Conservation (phyloP, 768 basidiomycete species). For the Psilocybe azurescens region DNA sequence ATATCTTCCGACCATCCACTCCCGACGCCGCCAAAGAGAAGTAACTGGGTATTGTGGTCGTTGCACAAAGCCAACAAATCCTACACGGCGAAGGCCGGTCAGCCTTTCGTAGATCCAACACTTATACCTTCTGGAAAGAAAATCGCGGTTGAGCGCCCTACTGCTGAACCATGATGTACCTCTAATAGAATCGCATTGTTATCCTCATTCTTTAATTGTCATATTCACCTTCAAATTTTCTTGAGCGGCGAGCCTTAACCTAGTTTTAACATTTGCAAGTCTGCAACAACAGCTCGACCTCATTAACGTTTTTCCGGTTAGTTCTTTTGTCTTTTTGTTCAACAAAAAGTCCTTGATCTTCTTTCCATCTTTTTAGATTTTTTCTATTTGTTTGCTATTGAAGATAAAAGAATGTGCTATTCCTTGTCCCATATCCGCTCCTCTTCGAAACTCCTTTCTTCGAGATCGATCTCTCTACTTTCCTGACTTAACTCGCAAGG, state of each 20-base stretch:
- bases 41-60: constrained; percentile 24
- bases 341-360: no score
- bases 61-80: constrained; percentile 21
- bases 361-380: neutral
- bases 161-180: neutral
- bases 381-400: neutral
- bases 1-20: constrained; percentile 6
- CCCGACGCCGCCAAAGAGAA: constrained; percentile 19
- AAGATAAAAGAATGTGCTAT: neutral
- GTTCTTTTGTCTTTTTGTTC: no score
- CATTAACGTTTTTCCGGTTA: no score
- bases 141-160: neutral
- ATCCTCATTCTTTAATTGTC: neutral
- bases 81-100: neutral
- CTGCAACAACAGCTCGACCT: no score
- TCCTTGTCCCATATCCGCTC: constrained; percentile 16
- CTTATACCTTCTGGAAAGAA: constrained; percentile 7
- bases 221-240: neutral
- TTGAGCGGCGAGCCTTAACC: neutral
- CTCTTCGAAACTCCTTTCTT: constrained; percentile 34
- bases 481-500: constrained; percentile 47
- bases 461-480: constrained; percentile 42
- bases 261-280: no score
- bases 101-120: neutral
- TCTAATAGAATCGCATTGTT: neutral